Conservation (phyloP, 2,329 filamentous ascomycete species). For the Pyrenophora tritici-repentis region DNA sequence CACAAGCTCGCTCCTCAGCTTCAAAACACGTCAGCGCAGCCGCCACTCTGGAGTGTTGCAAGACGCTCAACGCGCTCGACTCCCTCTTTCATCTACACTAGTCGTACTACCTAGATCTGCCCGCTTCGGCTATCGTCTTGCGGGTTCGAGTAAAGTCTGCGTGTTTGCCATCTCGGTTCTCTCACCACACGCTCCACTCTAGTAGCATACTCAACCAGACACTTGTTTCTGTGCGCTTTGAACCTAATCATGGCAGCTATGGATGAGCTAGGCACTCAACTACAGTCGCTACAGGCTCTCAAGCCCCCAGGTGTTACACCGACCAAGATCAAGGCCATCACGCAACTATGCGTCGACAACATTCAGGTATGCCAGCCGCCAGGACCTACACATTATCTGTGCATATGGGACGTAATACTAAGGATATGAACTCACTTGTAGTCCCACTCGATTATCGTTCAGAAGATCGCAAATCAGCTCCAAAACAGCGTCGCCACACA, state of each 20-base stretch:
- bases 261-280: constrained; percentile 85
- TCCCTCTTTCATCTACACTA: constrained; percentile 30
- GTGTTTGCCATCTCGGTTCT: constrained; percentile 31
- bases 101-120: constrained; percentile 36
- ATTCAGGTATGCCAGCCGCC: constrained; percentile 38
- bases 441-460: constrained; percentile 93
- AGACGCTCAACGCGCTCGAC: constrained; percentile 25
- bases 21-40: constrained; percentile 26
- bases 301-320: constrained; percentile 95
- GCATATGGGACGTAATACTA: constrained; percentile 29
- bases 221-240: constrained; percentile 27
- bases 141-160: constrained; percentile 33
- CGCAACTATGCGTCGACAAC: constrained; percentile 75
- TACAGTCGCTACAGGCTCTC: constrained; percentile 88
- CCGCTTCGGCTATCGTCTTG: constrained; percentile 28
- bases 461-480: constrained; percentile 96
- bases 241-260: constrained; percentile 67
- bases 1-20: constrained; percentile 26
- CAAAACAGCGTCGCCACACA: constrained; percentile 93
- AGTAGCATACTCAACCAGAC: constrained; percentile 12
- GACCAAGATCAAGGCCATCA: constrained; percentile 87
- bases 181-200: constrained; percentile 18
- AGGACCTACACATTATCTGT: constrained; percentile 13
- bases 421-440: constrained; percentile 50
- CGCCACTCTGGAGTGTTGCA: constrained; percentile 23